These are phyloP conservation scores for Aphanomyces cochlioides DNA, from an alignment of 352 stramenopile species.

Conservation along the genomic window DNA sequence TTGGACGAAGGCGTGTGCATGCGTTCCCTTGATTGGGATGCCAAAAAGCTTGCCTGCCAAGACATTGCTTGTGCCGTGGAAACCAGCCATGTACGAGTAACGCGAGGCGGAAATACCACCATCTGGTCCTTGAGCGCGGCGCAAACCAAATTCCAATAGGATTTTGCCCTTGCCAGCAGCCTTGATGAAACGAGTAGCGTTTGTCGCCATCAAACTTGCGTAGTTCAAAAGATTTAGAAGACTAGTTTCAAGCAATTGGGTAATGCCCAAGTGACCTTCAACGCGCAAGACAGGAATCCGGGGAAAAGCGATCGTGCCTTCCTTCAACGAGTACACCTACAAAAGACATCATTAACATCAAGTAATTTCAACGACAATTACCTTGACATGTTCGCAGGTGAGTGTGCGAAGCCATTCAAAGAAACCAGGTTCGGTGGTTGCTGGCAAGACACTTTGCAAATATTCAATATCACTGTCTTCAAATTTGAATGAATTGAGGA, in stretches of 20 bases:
- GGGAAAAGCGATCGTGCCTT: constrained; percentile 97
- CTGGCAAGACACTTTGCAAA: constrained; percentile 75
- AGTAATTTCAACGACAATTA: constrained; percentile 67
- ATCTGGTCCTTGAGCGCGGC: constrained; percentile 94
- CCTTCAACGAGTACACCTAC: constrained; percentile 37
- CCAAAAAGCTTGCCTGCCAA: constrained; percentile 93
- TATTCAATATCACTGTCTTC: constrained; percentile 92
- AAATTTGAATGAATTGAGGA: constrained; percentile 95
- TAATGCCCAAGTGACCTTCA: constrained; percentile 90
- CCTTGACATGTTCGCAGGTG: constrained; percentile 90
- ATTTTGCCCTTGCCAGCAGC: constrained; percentile 84
- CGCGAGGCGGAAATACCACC: constrained; percentile 95
- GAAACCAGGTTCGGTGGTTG: constrained; percentile 90
- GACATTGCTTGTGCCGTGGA: constrained; percentile 97
- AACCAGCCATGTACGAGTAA: constrained; percentile 98
- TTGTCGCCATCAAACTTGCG: constrained; percentile 96
- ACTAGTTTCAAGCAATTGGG: constrained; percentile 97
- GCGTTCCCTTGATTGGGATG: constrained; percentile 95
- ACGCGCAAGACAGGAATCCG: constrained; percentile 92
- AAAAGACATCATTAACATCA: background rate
- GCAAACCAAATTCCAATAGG: constrained; percentile 92
- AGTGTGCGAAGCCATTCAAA: constrained; percentile 93
- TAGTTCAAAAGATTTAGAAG: constrained; percentile 98
- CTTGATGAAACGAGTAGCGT: constrained; percentile 95
- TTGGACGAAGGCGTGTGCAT: constrained; percentile 98